Evolutionary conservation across 2,329 filamentous ascomycete genomes (phyloP), one percentile per base, ranked within the genome.

Genomic region (Fusarium sp.): DNA sequence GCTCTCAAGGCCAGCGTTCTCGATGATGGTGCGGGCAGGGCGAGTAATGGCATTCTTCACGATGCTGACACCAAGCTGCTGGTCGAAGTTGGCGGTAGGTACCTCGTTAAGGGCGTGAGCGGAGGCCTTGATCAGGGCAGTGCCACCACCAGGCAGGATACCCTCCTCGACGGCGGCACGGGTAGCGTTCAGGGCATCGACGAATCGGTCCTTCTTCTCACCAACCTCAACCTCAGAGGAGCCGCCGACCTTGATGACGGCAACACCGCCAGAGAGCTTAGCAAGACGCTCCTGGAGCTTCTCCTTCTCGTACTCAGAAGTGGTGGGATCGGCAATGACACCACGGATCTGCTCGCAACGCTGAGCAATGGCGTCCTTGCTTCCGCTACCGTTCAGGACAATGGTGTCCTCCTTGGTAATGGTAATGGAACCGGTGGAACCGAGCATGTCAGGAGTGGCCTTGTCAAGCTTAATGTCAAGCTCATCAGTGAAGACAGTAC

Each of bases 401-500:
- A 99, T 97, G 75, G 96, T 99, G 83, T 99, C 96, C 85, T 99
- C 96, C 89, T 99, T 99, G 81, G 96, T 99, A 84, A 99, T 98
- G 80, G 96, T 98, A 85, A 99, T 97, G 76, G 94, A 96, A 70
- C 96, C 96, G 73, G 96, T 98, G 62, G 93, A 96, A 73, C 96
- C 96, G 78, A 99, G 93, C 90, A 97, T 92, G 74, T 98, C 96
- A 66, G 91, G 86, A 46, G 94, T 98, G 65, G 93, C 91, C 90
- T 98, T 99, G 86, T 99, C 96, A 57, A 99, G 92, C 90, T 99
- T 99, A 82, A 98, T 90, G 77, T 98, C 96, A 67, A 99, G 92
- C 88, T 99, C 96, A 63, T 98, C 96, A 61, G 90, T 94, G 88
- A 99, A 99, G 83, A 99, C 96, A 74, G 91, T 97, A 78, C 92